Base-by-base conservation (phyloP, 2,329 filamentous ascomycete species). In the Calonectria pseudoreteaudii region DNA sequence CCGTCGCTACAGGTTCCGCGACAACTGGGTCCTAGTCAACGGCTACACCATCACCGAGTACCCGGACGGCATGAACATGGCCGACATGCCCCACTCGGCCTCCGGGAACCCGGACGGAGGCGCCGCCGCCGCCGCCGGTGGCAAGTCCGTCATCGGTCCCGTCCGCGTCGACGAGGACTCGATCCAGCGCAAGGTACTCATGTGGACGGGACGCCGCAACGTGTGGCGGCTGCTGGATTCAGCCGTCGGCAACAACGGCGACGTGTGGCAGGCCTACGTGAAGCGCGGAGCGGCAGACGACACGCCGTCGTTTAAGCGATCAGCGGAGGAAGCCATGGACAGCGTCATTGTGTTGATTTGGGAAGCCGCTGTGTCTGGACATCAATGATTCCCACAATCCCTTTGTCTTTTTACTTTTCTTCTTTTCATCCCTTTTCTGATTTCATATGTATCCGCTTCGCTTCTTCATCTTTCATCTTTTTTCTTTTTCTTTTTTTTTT, bases 1-100 rank as follows among this genome's bases (percentile, higher is more conserved):
- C 75, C 86, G 88, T 76, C 85, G 86, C 9, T 88, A 87, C 73
- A 78, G 82, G 38, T 88, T 88, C 78, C 81, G 79, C 49, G 86
- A 88, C 77, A 82, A 84, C 76, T 89, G 87, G 87, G 82, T 88
- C 5, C 82, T 89, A 7, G 84, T 87, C 53, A 88, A 88, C 74
- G 87, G 87, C 7, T 82, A 87, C 77, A 85, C 86, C 36, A 82
- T 89, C 71, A 84, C 82, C 50, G 83, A 87, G 62, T 87, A 88
- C 75, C 83, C 84, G 0, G 82, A 85, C 67, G 84, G 84, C 2
- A 81, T 86, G 38, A 80, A 79, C 41, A 71, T 81, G 31, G 80
- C 77, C 2, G 76, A 77, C 47, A 76, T 79, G 75, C 75, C 77
- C 0, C 28, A 38, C 52, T 52, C 64, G 20, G 41, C 30, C 66